phyloP scores from a whole-genome alignment of 1,284 basidiomycete species.

The Melampsora americana region DNA sequence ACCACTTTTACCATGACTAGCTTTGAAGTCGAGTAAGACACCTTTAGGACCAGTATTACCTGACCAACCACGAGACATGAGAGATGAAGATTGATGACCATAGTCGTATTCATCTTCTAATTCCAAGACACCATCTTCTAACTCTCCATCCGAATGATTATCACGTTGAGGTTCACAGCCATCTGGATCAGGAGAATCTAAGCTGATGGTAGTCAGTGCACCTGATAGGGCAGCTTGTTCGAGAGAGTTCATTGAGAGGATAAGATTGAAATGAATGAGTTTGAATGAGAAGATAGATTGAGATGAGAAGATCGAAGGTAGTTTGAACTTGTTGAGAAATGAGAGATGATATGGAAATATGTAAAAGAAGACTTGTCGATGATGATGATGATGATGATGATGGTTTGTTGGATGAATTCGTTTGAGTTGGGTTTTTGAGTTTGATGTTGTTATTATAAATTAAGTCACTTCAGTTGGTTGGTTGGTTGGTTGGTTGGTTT shows the following conservation, averaged over 20 bases:
- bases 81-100: background rate
- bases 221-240: slow-evolving; percentile 43
- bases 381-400: too few species aligned
- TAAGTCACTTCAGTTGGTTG: too few species aligned
- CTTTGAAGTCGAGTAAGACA: slow-evolving; percentile 42
- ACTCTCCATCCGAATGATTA: background rate
- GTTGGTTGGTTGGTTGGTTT: too few species aligned
- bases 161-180: slow-evolving; percentile 13
- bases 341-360: too few species aligned
- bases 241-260: slow-evolving; percentile 18
- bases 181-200: slow-evolving; percentile 22
- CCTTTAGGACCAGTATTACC: slow-evolving; percentile 44
- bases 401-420: too few species aligned
- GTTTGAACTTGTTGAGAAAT: too few species aligned
- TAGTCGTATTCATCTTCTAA: slow-evolving; percentile 17
- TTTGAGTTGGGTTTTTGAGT: too few species aligned
- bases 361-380: too few species aligned
- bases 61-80: slow-evolving; percentile 42
- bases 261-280: background rate
- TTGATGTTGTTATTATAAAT: too few species aligned
- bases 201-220: background rate
- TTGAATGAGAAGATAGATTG: background rate
- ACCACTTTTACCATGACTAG: slow-evolving; percentile 43
- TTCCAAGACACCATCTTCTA: background rate
- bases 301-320: background rate